Evolutionary conservation across 352 stramenopile species (phyloP), one percentile per base, ranked within the genome.

Genomic region (Phytophthora macrochlamydospora): DNA sequence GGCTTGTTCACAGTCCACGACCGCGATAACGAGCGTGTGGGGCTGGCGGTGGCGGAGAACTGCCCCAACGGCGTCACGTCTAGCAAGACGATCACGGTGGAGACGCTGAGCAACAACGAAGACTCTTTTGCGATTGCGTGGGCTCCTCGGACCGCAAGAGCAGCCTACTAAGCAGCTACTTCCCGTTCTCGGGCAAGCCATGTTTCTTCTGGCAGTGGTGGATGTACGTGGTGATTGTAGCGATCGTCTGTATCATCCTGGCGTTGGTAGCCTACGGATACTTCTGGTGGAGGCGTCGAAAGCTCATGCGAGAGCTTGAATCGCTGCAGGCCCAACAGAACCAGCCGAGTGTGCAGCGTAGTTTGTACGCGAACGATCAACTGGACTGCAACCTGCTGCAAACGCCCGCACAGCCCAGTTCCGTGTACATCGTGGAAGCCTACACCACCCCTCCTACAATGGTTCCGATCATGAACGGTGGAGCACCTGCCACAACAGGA

Each of bases 151-250:
- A 93, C 67, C 70, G 73, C 42, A 89, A 82, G 58, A 79, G 63
- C 42, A 91, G 71, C 31, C 59, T 92, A n/a, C 40, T 95, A 28
- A 87, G 69, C 37, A 85, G 76, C 40, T 87, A 83, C 48, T 56
- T 83, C 18, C 84, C 85, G 3, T 85, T 90, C 62, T 78, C 75
- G 9, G 66, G 73, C 64, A 91, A 90, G 51, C 74, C 79, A 13
- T 95, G 87, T 75, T 93, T 86, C 81, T 93, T 92, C 67, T 95
- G 87, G 87, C 72, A 87, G 51, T 95, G 87, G 87, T 95, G 87
- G 87, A 94, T 92, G 83, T 94, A 95, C 61, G 70, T 95, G 30
- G 78, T 95, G 5, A 61, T 95, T 30, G 85, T 78, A 8, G 74
- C 75, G 12, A 56, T 79, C 35, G 67, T 81, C 13, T 48, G 94